These are phyloP conservation scores for Erigeron philadelphicus DNA, from an alignment of 140 eudicot species.

Conservation along the genomic window DNA sequence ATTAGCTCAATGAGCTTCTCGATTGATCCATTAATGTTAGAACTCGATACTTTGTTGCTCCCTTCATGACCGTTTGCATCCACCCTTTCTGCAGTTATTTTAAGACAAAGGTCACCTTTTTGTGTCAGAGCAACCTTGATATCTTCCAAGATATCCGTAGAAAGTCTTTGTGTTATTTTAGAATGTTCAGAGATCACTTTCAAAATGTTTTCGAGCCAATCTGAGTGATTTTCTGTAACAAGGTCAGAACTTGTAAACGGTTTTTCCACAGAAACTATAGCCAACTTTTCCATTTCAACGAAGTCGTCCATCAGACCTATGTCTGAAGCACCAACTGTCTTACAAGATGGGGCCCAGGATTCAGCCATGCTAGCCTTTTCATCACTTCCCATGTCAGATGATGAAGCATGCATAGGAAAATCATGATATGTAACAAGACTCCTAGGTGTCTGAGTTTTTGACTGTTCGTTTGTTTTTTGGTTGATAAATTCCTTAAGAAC, in stretches of 20 bases:
- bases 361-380: constrained; percentile 64
- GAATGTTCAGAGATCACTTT: constrained; percentile 42
- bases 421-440: constrained; percentile 27
- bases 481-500: constrained; percentile 49
- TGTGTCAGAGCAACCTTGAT: constrained; percentile 33
- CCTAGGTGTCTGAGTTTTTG: constrained; percentile 28
- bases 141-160: constrained; percentile 35
- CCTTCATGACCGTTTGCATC: constrained; percentile 5
- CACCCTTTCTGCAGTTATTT: neutral
- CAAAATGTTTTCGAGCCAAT: constrained; percentile 36
- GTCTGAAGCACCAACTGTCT: constrained; percentile 56
- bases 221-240: constrained; percentile 27
- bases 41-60: constrained; percentile 22
- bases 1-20: constrained; percentile 52
- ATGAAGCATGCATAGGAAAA: constrained; percentile 33
- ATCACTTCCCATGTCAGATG: constrained; percentile 75
- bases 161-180: constrained; percentile 27
- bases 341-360: constrained; percentile 52
- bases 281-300: constrained; percentile 93
- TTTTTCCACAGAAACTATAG: constrained; percentile 47
- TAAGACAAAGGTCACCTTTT: constrained; percentile 7
- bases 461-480: constrained; percentile 35
- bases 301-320: constrained; percentile 88
- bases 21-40: constrained; percentile 39
- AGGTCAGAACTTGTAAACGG: constrained; percentile 34